Base-by-base conservation (phyloP, 495 filamentous ascomycete genomes). In the Hypomontagnella submonticulosa region DNA sequence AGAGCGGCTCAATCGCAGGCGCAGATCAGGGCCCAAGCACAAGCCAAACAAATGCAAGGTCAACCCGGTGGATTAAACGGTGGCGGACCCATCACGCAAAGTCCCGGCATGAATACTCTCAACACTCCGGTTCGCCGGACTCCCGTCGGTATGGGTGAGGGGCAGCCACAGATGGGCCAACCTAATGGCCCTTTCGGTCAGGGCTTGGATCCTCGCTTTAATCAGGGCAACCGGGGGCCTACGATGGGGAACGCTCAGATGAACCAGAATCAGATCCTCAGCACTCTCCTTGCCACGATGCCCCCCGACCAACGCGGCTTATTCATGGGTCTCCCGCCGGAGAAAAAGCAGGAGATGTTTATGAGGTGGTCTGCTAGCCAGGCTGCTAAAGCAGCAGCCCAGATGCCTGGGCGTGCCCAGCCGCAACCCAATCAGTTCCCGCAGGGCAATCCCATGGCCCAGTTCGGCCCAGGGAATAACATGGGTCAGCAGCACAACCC, bases 51-150 rank as follows among this genome's bases (percentile, higher is more conserved):
- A 23, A 77, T 84, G 65, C 80, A 80, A 57, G 79, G 80, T 0
- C 83, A 84, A 61, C 80, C 78, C 6, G 81, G 79, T 4, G 77
- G 75, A 19, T 70, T 82, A 49, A 67, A 71, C 12, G 80, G 74
- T 0, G 73, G 74, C 9, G 73, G 80, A 10, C 72, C 74, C 11
- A 73, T 79, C 13, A 81, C 82, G 6, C 83, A 83, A 55, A 84
- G 81, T 54, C 83, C 83, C 6, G 79, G 74, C 0, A 81, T 85
- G 81, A 74, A 73, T 41, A 81, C 80, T 1, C 52, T 84, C 38
- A 85, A 81, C 43, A 74, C 80, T 1, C 82, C 82, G 11, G 76
- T 82, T 67, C 74, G 75, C 18, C 77, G 79, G 18, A 75, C 80
- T 10, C 77, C 81, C 13, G 72, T 75, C 0, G 73, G 77, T 37